Evolutionary conservation across 208 protist genomes (phyloP).

Genomic region (Trypanosomatidae sp.): DNA sequence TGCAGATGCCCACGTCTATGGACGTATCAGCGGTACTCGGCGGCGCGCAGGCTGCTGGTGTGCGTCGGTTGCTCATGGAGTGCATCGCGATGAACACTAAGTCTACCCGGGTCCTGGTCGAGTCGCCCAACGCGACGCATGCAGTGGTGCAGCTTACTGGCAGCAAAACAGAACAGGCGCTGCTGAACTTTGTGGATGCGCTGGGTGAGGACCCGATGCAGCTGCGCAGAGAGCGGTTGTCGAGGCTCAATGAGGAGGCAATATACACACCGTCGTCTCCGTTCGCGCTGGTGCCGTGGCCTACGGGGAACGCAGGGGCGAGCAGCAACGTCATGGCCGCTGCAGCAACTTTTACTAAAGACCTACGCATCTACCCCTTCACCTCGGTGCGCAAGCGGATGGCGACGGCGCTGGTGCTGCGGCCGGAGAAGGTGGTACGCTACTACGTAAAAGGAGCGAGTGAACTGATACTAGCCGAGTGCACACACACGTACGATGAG

Average conservation of each 20-base stretch:
- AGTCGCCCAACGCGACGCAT: constrained; percentile 45
- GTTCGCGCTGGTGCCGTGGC: constrained; percentile 57
- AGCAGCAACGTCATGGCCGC: constrained; percentile 17
- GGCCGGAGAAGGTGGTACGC: constrained; percentile 36
- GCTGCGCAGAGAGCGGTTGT: constrained; percentile 27
- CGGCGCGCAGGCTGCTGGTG: constrained; percentile 4
- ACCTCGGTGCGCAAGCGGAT: constrained; percentile 80
- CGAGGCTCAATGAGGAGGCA: constrained; percentile 33
- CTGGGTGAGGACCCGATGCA: constrained; percentile 26
- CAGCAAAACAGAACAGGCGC: constrained; percentile 74
- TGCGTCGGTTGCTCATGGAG: constrained; percentile 48
- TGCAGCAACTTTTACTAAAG: constrained; percentile 17
- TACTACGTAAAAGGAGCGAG: constrained; percentile 71
- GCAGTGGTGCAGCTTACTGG: constrained; percentile 39
- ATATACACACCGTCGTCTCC: constrained; percentile 48
- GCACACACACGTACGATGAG: constrained; percentile 35
- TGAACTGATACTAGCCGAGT: constrained; percentile 61
- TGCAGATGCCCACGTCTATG: constrained; percentile 2
- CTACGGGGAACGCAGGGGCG: constrained; percentile 31
- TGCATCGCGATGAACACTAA: constrained; percentile 72
- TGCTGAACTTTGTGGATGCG: constrained; percentile 40
- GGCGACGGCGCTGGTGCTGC: constrained; percentile 51
- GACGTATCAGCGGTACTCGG: constrained; percentile 28
- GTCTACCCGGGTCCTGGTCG: constrained; percentile 27
- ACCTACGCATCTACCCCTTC: constrained; percentile 68